Evolutionary conservation across 148 eudicot species (phyloP).

Genomic region (Polygonum aviculare): DNA sequence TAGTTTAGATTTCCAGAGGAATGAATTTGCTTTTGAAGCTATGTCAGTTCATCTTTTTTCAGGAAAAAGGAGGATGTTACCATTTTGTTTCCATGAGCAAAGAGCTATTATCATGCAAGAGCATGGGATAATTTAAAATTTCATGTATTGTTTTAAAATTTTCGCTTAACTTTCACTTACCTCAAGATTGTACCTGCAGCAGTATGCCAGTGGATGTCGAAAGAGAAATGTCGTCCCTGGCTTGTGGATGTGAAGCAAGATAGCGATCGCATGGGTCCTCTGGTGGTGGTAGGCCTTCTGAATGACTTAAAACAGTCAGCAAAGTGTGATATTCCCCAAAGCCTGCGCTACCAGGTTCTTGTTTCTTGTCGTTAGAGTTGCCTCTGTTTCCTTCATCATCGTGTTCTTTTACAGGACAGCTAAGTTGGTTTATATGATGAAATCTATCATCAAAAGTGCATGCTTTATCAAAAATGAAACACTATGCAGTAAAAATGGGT

Average conservation of each 20-base stretch:
- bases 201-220: conserved; percentile 51
- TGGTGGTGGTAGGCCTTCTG: conserved; percentile 53
- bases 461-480: background rate
- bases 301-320: conserved; percentile 31
- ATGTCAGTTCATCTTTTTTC: background rate
- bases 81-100: background rate
- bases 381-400: background rate
- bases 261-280: conserved; percentile 64
- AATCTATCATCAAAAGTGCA: background rate
- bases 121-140: background rate
- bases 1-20: background rate
- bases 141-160: background rate
- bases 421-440: background rate
- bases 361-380: background rate
- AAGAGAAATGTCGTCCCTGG: conserved; percentile 33
- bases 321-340: conserved; percentile 33
- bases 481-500: background rate
- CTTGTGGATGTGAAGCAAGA: conserved; percentile 47
- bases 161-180: background rate
- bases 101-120: background rate
- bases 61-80: background rate
- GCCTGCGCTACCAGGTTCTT: conserved; percentile 61
- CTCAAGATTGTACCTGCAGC: conserved; percentile 21
- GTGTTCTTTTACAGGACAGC: background rate
- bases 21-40: background rate